Evolutionary conservation across 179 eudicot genomes (phyloP).

Genomic region (Carnegiea gigantea): DNA sequence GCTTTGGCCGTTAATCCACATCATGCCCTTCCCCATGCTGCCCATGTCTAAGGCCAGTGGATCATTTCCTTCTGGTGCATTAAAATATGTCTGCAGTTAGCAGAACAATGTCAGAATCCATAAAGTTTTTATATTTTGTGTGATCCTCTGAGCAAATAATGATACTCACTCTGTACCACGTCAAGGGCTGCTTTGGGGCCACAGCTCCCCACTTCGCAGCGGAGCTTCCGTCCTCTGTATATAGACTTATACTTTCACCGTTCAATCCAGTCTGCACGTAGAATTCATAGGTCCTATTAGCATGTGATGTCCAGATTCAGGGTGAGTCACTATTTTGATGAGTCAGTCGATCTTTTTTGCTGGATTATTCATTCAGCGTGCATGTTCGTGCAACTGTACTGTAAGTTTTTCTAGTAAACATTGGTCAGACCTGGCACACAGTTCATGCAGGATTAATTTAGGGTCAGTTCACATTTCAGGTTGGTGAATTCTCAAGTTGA

Average conservation of each 20-base stretch:
- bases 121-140: background rate
- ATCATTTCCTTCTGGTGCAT: conserved; percentile 65
- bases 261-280: background rate
- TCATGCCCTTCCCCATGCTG: conserved; percentile 74
- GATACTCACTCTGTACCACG: conserved; percentile 6
- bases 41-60: conserved; percentile 72
- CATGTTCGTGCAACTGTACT: too few species aligned
- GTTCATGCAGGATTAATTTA: too few species aligned
- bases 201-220: background rate
- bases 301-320: background rate
- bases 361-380: background rate
- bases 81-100: conserved; percentile 49
- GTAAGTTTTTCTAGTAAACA: too few species aligned
- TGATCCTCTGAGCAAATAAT: background rate
- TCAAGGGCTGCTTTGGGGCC: background rate
- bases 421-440: too few species aligned
- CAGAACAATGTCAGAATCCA: conserved; percentile 12
- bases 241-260: background rate
- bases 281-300: background rate
- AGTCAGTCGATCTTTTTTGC: too few species aligned
- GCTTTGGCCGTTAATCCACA: conserved; percentile 76
- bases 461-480: too few species aligned
- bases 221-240: background rate
- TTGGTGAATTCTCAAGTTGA: too few species aligned
- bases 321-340: background rate